Evolutionary conservation across 139 green algal genomes (phyloP), one percentile per base, ranked within the genome.

Genomic region (Micromonas pusilla): DNA sequence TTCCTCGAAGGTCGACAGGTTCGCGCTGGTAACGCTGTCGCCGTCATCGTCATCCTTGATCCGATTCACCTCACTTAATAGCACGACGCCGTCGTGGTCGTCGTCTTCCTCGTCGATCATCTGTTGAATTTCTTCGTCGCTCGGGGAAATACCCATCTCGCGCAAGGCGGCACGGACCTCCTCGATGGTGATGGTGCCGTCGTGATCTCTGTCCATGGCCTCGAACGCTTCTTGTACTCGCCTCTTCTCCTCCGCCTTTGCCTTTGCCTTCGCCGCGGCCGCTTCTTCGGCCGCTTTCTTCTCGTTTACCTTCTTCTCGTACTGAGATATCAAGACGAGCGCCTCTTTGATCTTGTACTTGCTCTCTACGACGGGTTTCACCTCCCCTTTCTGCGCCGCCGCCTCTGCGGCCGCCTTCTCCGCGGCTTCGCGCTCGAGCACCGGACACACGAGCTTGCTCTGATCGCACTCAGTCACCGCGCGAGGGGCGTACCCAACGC

Each of bases 381-480:
- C 16, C 16, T 57, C 9, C 16, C 9, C 9, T 23, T 9, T 57
- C 45, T 57, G 9, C 45, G 25, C 36, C 65, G 76, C 62, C 6
- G 19, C 23, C 33, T 52, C n/a, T 33, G 16, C 45, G 25, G 45
- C 70, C 21, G 26, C 73, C 52, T 19, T n/a, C 20, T 36, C 31
- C 3, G n/a, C n/a, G 19, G 19, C 34, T 60, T 82, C 54, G 13
- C 13, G 33, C 9, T 73, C 52, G 32, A 82, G 60, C 20, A 77
- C 20, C 26, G 79, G 79, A n/a, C 66, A 79, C 73, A 68, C 57
- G 36, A 26, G 3, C 13, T 33, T 26, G 25, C 25, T 70, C 73
- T 91, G 90, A 84, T 93, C 84, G 66, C 91, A 89, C 20, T 78
- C 31, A 3, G 87, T 89, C 13, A 92, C 84, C 20, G 76, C 73